Percentiles rank a stretch among this genome's conserved stretches.
phyloP scores from a whole-genome alignment of 2,329 filamentous ascomycete genomes.

The Saccharata proteae region DNA sequence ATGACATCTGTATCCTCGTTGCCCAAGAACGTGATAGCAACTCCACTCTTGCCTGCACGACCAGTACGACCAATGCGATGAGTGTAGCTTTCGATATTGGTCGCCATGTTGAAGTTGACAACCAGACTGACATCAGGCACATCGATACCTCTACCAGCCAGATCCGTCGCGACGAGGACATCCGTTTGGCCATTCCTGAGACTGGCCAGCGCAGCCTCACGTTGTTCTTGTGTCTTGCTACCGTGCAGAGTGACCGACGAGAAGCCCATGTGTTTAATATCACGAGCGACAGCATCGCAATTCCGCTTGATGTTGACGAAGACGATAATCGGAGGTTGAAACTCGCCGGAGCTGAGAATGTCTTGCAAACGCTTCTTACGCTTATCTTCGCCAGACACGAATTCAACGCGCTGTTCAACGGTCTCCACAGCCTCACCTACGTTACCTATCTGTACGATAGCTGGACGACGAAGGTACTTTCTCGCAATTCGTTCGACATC shows the following conservation, averaged over 20 bases:
- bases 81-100: conserved; percentile 96
- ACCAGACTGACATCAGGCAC: conserved; percentile 88
- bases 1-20: conserved; percentile 80
- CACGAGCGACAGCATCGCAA: conserved; percentile 85
- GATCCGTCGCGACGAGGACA: conserved; percentile 87
- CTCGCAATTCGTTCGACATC: conserved; percentile 92
- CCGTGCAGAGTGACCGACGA: conserved; percentile 84
- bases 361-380: conserved; percentile 92
- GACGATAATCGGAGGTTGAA: conserved; percentile 84
- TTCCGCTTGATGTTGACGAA: conserved; percentile 99
- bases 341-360: conserved; percentile 70
- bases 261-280: conserved; percentile 91
- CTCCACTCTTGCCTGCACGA: conserved; percentile 92
- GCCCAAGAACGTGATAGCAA: conserved; percentile 90
- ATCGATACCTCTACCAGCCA: conserved; percentile 95
- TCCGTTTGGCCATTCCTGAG: conserved; percentile 70
- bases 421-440: conserved; percentile 93
- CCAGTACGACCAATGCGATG: conserved; percentile 99
- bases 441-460: conserved; percentile 90
- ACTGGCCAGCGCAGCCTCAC: conserved; percentile 81
- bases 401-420: conserved; percentile 93
- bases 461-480: conserved; percentile 86
- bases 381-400: conserved; percentile 82
- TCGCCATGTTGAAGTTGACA: conserved; percentile 96
- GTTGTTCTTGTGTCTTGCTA: conserved; percentile 93